Conservation (phyloP, 805 yeast genomes). For the Zygosaccharomyces bailii region DNA sequence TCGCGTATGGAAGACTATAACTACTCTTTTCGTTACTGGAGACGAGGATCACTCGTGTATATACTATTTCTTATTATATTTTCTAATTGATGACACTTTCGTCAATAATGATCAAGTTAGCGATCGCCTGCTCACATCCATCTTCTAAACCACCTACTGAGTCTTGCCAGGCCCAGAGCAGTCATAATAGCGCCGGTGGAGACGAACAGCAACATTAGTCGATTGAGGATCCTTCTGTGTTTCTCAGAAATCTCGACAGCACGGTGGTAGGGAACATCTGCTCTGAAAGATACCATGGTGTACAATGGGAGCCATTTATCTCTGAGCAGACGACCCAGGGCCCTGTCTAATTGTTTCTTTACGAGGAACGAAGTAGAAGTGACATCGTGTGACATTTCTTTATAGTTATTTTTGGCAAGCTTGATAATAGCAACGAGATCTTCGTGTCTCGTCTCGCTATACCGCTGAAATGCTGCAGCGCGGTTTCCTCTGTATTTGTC, state of each 20-base stretch:
- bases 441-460: conserved; percentile 52
- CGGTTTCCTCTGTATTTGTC: conserved; percentile 41
- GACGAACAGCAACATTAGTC: conserved; percentile 18
- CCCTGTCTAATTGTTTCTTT: conserved; percentile 65
- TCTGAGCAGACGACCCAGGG: conserved; percentile 55
- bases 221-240: conserved; percentile 51
- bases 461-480: conserved; percentile 49
- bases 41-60: not conserved
- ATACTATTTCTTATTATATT: not conserved
- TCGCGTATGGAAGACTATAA: not conserved
- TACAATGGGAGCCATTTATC: conserved; percentile 80
- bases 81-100: conserved; percentile 3
- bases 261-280: conserved; percentile 71
- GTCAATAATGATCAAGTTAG: conserved; percentile 4
- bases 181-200: conserved; percentile 7
- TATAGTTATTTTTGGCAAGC: conserved; percentile 75
- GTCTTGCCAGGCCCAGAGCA: conserved; percentile 6
- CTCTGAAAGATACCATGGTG: conserved; percentile 87
- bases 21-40: no score
- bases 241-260: conserved; percentile 55
- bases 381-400: conserved; percentile 84
- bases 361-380: conserved; percentile 55
- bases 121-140: conserved; percentile 1
- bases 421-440: conserved; percentile 75
- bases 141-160: conserved; percentile 1